Evolutionary conservation across 2,329 filamentous ascomycete genomes (phyloP).

Genomic region (Penicillium sp.): DNA sequence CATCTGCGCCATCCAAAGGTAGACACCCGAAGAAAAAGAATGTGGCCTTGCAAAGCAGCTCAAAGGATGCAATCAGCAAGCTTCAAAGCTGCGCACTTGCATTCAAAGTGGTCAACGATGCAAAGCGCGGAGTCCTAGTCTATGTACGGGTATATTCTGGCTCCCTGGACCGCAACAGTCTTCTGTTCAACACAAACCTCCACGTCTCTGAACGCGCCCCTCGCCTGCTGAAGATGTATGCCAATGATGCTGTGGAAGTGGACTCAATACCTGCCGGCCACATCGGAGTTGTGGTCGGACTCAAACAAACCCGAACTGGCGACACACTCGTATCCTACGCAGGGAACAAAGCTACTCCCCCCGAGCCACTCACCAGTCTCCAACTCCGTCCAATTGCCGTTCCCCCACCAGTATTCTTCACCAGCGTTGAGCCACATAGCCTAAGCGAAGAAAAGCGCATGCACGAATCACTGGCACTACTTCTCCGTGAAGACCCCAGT

Average conservation of each 20-base stretch:
- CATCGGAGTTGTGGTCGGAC: conserved; percentile 87
- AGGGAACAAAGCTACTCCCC: conserved; percentile 62
- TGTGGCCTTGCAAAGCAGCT: conserved; percentile 47
- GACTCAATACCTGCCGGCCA: conserved; percentile 78
- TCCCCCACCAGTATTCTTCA: conserved; percentile 92
- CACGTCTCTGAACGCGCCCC: conserved; percentile 75
- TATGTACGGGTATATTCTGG: conserved; percentile 93
- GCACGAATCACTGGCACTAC: conserved; percentile 69
- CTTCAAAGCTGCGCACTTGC: conserved; percentile 68
- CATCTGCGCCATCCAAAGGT: conserved; percentile 35
- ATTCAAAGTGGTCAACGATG: conserved; percentile 93
- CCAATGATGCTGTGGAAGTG: conserved; percentile 81
- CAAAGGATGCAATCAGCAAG: conserved; percentile 51
- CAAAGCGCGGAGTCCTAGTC: conserved; percentile 80
- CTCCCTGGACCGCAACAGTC: conserved; percentile 67
- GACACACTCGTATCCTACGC: conserved; percentile 82
- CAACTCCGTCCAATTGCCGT: conserved; percentile 86
- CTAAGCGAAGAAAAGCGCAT: conserved; percentile 77
- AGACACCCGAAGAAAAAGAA: conserved; percentile 43
- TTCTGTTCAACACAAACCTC: conserved; percentile 85
- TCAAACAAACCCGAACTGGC: conserved; percentile 89
- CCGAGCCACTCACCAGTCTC: conserved; percentile 67
- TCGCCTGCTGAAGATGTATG: conserved; percentile 84
- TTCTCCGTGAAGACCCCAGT: conserved; percentile 89
- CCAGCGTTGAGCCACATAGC: conserved; percentile 82